A percentile compares a stretch with the other conserved stretches of the same genome.
These are phyloP conservation scores for Acacia crassicarpa DNA, from an alignment of 306 rosid genomes.

Conservation along the genomic window DNA sequence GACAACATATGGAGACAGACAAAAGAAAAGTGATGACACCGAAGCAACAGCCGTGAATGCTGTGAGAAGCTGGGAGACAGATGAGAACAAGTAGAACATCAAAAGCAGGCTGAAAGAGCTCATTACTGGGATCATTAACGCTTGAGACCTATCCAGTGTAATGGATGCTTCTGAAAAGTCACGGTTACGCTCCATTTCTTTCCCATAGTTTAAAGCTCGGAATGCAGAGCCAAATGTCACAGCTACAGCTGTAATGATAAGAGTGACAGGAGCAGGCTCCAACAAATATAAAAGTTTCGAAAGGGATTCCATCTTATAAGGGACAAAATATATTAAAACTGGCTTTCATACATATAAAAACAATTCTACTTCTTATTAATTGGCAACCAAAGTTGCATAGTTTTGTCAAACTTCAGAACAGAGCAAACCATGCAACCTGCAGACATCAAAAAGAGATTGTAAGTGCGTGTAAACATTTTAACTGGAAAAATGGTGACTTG, in stretches of 20 bases:
- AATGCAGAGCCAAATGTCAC: constrained; percentile 96
- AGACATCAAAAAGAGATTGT: constrained; percentile 36
- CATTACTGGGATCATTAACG: constrained; percentile 97
- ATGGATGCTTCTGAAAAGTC: constrained; percentile 85
- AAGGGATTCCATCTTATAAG: constrained; percentile 69
- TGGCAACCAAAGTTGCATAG: constrained; percentile 61
- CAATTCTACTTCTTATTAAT: constrained; percentile 16
- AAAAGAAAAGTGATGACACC: constrained; percentile 81
- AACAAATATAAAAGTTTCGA: constrained; percentile 84
- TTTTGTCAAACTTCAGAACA: constrained; percentile 39
- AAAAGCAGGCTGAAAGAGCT: constrained; percentile 93
- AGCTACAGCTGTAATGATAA: constrained; percentile 83
- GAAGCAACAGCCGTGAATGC: constrained; percentile 90
- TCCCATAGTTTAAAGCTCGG: constrained; percentile 89
- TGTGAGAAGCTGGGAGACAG: constrained; percentile 90
- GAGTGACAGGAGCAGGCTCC: constrained; percentile 87
- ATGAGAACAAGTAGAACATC: constrained; percentile 96
- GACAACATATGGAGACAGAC: constrained; percentile 70
- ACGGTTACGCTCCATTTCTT: constrained; percentile 92
- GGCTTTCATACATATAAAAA: constrained; percentile 28
- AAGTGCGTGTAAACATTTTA: constrained; percentile 8
- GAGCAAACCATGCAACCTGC: constrained; percentile 81
- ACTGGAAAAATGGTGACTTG: background rate
- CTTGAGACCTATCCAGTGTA: constrained; percentile 88
- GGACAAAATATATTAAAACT: constrained; percentile 27